Percentiles rank a stretch among this genome's conserved stretches.
Conservation (phyloP, 1,284 basidiomycete species). For the Leccinum pachyderme region DNA sequence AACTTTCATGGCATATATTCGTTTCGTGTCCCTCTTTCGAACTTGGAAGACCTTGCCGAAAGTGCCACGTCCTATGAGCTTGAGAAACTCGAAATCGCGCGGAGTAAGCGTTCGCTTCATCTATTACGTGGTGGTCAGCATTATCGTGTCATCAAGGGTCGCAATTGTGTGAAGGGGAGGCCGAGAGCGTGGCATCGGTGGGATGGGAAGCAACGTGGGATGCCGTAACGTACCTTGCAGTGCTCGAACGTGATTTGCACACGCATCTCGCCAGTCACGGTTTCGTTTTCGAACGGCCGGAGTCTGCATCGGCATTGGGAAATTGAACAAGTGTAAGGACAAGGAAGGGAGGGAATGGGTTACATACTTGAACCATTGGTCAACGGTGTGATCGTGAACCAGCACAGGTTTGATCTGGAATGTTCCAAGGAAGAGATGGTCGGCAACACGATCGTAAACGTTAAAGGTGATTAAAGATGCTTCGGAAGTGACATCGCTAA, state of each 20-base stretch:
- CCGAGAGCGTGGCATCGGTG: conserved; percentile 14
- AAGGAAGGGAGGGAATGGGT: not conserved
- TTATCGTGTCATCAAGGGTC: conserved; percentile 14
- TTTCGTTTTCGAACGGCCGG: conserved; percentile 74
- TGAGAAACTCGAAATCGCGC: conserved; percentile 97
- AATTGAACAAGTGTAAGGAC: conserved; percentile 12
- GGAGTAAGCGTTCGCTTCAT: conserved; percentile 81
- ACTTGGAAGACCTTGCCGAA: conserved; percentile 99
- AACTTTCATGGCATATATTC: conserved; percentile 99
- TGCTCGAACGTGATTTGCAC: conserved; percentile 94
- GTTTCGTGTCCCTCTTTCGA: conserved; percentile 94
- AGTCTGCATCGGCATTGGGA: conserved; percentile 50
- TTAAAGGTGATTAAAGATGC: conserved; percentile 85
- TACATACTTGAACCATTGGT: conserved; percentile 94
- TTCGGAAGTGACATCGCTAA: conserved; percentile 92
- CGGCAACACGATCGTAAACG: conserved; percentile 88
- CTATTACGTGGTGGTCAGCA: conserved; percentile 40
- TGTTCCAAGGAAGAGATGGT: conserved; percentile 89
- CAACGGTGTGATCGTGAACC: conserved; percentile 89
- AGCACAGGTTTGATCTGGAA: conserved; percentile 90
- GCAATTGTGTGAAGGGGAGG: conserved; percentile 21
- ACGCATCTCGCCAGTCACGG: conserved; percentile 89
- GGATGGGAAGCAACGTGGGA: conserved; percentile 24
- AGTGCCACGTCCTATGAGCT: conserved; percentile 97
- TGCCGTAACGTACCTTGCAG: conserved; percentile 58